Evolutionary conservation across 768 basidiomycete species (phyloP).

Genomic region (Mrakia gelida): DNA sequence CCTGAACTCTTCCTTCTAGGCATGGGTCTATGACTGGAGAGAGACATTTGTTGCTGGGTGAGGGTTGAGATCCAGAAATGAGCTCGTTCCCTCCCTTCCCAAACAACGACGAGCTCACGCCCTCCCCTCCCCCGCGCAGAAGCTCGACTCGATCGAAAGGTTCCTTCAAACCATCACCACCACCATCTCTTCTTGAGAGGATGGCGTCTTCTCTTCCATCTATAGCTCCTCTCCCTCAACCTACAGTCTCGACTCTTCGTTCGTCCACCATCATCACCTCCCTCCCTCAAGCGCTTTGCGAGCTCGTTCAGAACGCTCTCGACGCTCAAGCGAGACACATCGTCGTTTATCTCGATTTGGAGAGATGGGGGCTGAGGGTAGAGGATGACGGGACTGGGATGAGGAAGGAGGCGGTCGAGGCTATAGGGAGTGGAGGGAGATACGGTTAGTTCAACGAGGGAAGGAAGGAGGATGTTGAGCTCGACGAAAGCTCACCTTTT

Average conservation of each 20-base stretch:
- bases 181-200: not conserved
- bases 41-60: not conserved
- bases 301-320: constrained; percentile 83
- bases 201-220: not conserved
- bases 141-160: no score
- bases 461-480: not conserved
- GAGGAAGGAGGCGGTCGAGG: not conserved
- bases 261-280: constrained; percentile 82
- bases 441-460: constrained; percentile 11
- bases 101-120: not conserved
- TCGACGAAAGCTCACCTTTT: not conserved
- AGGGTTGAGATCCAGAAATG: not conserved
- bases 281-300: constrained; percentile 69
- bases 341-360: constrained; percentile 66
- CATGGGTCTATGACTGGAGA: not conserved
- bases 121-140: not conserved
- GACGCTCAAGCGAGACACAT: constrained; percentile 71
- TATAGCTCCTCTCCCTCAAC: not conserved
- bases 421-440: constrained; percentile 8
- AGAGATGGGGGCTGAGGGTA: constrained; percentile 73
- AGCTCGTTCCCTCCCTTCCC: not conserved
- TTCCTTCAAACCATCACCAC: not conserved
- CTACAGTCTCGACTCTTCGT: constrained; percentile 50
- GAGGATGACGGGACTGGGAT: constrained; percentile 73
- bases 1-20: constrained; percentile 14